phyloP scores from a whole-genome alignment of 345 rosid species.

The Eucalyptus caleyi region DNA sequence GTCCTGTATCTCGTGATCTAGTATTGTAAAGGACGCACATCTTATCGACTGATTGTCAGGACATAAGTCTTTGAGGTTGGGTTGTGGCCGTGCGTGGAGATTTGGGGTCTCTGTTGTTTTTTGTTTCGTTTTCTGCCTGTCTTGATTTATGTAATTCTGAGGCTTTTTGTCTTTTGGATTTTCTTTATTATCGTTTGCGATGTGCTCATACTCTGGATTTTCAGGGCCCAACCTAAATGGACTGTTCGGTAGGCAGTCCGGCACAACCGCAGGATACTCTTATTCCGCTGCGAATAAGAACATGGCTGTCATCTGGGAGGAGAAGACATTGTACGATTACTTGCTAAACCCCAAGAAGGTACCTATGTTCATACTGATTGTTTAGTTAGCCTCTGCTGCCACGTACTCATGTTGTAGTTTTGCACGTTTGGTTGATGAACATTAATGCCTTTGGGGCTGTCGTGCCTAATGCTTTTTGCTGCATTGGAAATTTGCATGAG shows the following conservation, averaged over 20 bases:
- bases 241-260: slow-evolving; percentile 83
- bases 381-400: neutral
- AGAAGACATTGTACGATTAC: slow-evolving; percentile 74
- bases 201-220: neutral
- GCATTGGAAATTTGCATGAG: neutral
- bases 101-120: neutral
- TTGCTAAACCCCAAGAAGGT: slow-evolving; percentile 93
- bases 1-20: neutral
- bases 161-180: neutral
- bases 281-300: slow-evolving; percentile 93
- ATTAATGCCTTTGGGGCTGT: neutral
- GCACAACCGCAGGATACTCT: slow-evolving; percentile 72
- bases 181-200: neutral
- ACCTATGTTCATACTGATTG: neutral
- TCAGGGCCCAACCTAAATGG: slow-evolving; percentile 91
- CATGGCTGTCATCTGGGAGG: slow-evolving; percentile 82
- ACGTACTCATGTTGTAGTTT: neutral
- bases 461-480: neutral
- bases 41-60: neutral
- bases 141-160: neutral
- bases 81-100: neutral
- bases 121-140: neutral
- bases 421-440: neutral
- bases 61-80: neutral
- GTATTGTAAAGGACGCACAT: neutral